Evolutionary conservation across 495 filamentous ascomycete genomes (phyloP).

Genomic region (Annulohypoxylon stygium): DNA sequence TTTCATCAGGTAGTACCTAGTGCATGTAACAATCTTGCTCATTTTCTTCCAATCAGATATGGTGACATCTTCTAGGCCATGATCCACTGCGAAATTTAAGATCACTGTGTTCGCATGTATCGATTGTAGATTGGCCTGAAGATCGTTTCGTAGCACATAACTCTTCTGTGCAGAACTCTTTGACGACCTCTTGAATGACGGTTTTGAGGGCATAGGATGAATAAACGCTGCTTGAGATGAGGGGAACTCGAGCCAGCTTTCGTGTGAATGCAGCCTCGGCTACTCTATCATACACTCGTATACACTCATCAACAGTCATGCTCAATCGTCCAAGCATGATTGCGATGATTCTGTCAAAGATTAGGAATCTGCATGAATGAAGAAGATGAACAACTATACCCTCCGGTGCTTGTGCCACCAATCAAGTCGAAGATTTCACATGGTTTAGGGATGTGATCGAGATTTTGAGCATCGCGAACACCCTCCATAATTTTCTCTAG

Average conservation of each 20-base stretch:
- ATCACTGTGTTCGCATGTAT: neutral
- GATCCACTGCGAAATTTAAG: neutral
- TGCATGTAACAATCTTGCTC: neutral
- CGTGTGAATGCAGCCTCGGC: neutral
- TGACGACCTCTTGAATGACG: neutral
- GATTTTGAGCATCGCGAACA: neutral
- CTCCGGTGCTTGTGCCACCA: conserved; percentile 3
- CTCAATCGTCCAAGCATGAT: conserved; percentile 1
- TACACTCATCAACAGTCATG: conserved; percentile 4
- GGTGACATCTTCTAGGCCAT: neutral
- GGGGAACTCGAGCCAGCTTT: neutral
- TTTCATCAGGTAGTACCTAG: neutral
- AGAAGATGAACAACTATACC: neutral
- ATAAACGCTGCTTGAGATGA: neutral
- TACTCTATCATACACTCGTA: neutral
- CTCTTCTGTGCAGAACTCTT: neutral
- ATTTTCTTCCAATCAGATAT: neutral
- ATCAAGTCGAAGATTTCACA: neutral
- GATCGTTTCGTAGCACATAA: neutral
- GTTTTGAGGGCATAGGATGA: neutral
- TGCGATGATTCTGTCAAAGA: neutral
- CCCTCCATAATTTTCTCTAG: conserved; percentile 2
- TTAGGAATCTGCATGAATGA: neutral
- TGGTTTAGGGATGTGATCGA: neutral
- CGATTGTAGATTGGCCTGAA: neutral